phyloP scores from a whole-genome alignment of 192 early-diverging fungal genomes.

The Umbelopsis vinacea region DNA sequence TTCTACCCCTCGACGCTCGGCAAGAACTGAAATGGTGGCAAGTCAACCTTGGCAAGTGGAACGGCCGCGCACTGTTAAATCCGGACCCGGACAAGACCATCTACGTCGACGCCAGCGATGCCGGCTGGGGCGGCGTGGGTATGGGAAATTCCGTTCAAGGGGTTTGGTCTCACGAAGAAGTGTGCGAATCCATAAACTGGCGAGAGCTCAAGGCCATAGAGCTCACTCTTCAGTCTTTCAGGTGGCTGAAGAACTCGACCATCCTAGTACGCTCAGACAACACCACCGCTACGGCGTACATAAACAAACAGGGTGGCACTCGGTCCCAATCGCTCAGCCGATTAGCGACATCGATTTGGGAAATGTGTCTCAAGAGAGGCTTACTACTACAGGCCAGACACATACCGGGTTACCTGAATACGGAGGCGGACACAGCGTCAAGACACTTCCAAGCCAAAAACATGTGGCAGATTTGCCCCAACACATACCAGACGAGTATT shows the following conservation, averaged over 20 bases:
- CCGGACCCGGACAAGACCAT: background rate
- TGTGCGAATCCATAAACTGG: conserved; percentile 34
- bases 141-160: conserved; percentile 8
- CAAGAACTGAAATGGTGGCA: conserved; percentile 23
- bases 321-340: conserved; percentile 29
- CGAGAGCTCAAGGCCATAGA: conserved; percentile 35
- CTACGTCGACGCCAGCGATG: conserved; percentile 35
- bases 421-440: conserved; percentile 8
- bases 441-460: background rate
- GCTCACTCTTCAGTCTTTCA: conserved; percentile 10
- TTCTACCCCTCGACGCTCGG: background rate
- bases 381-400: background rate
- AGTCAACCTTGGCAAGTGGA: conserved; percentile 25
- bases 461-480: too few species aligned
- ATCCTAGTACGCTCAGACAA: conserved; percentile 12
- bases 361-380: background rate
- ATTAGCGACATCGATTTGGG: conserved; percentile 21
- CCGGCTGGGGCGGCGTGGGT: conserved; percentile 34
- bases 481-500: background rate
- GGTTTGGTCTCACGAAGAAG: conserved; percentile 16
- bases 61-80: conserved; percentile 31
- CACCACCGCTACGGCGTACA: background rate
- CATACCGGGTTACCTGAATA: conserved; percentile 3
- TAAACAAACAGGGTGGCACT: conserved; percentile 20
- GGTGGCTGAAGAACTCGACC: background rate